Percentiles rank a stretch among this genome's conserved stretches.
Conservation (phyloP, 2,329 filamentous ascomycete species). For the Aureobasidium sp. region DNA sequence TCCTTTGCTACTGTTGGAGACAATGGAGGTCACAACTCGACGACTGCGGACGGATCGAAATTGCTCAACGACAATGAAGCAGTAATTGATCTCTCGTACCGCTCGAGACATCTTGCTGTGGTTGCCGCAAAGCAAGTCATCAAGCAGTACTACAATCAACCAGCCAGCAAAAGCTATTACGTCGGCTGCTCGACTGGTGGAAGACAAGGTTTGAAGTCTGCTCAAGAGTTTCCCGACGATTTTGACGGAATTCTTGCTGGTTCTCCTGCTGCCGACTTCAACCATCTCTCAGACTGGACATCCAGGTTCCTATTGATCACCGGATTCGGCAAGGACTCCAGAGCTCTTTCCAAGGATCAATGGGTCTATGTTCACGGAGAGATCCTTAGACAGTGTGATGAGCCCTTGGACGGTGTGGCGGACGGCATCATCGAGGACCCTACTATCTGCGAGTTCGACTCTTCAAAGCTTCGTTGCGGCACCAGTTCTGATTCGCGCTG, state of each 20-base stretch:
- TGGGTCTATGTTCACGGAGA: slow-evolving; percentile 37
- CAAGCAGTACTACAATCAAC: slow-evolving; percentile 30
- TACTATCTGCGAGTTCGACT: slow-evolving; percentile 33
- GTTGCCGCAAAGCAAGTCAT: slow-evolving; percentile 26
- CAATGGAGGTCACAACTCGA: slow-evolving; percentile 26
- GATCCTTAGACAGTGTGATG: slow-evolving; percentile 42
- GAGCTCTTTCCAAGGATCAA: slow-evolving; percentile 32
- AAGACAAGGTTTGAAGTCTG: slow-evolving; percentile 37
- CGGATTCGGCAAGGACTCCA: slow-evolving; percentile 28
- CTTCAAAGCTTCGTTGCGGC: slow-evolving; percentile 30
- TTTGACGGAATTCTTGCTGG: slow-evolving; percentile 39
- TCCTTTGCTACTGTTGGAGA: slow-evolving; percentile 26
- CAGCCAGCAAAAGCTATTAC: slow-evolving; percentile 36
- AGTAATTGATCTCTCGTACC: slow-evolving; percentile 25
- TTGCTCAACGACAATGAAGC: slow-evolving; percentile 23
- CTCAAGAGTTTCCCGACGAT: slow-evolving; percentile 37
- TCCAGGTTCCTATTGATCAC: slow-evolving; percentile 34
- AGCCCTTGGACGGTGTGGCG: slow-evolving; percentile 37
- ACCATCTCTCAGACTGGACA: slow-evolving; percentile 36
- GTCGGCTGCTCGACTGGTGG: slow-evolving; percentile 42
- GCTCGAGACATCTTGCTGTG: slow-evolving; percentile 24
- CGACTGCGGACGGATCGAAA: slow-evolving; percentile 21
- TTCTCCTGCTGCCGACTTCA: slow-evolving; percentile 35
- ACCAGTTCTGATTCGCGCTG: slow-evolving; percentile 30
- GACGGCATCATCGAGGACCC: slow-evolving; percentile 43